Conservation (phyloP, 495 filamentous ascomycete genomes). For the Penicillium parvum region DNA sequence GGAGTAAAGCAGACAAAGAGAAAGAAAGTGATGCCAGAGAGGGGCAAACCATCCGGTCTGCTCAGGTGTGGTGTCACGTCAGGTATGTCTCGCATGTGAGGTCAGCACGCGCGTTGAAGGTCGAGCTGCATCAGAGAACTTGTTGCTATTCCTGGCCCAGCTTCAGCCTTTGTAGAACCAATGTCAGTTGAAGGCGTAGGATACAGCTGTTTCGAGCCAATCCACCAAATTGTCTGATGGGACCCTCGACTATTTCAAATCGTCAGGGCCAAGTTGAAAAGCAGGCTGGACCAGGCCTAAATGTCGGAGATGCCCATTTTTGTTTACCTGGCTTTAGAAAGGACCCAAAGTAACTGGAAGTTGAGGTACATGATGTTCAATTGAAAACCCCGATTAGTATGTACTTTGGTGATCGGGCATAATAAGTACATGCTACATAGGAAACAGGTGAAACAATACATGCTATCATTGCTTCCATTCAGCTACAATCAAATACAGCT, state of each 20-base stretch:
- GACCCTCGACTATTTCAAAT: not conserved
- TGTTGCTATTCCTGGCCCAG: not conserved
- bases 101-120: not conserved
- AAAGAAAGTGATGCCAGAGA: not conserved
- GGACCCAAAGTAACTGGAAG: too few relatives aligned
- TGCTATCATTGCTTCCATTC: too few relatives aligned
- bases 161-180: not conserved
- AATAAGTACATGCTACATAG: too few relatives aligned
- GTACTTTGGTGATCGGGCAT: too few relatives aligned
- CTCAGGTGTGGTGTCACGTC: not conserved
- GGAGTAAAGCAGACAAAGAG: not conserved
- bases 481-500: too few relatives aligned
- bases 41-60: not conserved
- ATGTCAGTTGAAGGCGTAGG: not conserved
- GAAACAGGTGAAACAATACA: too few relatives aligned
- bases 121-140: not conserved
- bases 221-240: not conserved
- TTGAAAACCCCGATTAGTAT: too few relatives aligned
- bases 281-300: constrained; percentile 1
- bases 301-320: too few relatives aligned
- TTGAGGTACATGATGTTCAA: too few relatives aligned
- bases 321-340: too few relatives aligned
- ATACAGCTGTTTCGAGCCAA: not conserved
- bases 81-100: not conserved
- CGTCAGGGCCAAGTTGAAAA: not conserved